Percentiles rank a stretch among this genome's conserved stretches.
Evolutionary conservation across 305 asterid species (phyloP).

Genomic region (Fraxinus greggii): DNA sequence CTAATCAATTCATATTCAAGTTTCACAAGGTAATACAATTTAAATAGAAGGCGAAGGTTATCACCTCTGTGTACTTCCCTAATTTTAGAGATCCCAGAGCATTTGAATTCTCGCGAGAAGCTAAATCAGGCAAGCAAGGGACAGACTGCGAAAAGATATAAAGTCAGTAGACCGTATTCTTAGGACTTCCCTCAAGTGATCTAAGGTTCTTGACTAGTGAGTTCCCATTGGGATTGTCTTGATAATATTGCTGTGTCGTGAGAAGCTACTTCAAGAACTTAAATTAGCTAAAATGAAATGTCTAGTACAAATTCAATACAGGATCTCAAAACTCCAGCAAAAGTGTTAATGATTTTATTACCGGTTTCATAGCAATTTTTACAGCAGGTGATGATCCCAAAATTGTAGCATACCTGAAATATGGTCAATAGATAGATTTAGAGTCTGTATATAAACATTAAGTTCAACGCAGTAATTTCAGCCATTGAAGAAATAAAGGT

Average conservation of each 20-base stretch:
- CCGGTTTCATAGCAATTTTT: conserved; percentile 74
- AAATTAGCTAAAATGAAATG: background rate
- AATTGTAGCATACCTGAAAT: conserved; percentile 86
- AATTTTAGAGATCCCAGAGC: conserved; percentile 57
- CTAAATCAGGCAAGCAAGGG: conserved; percentile 78
- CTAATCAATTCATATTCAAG: conserved; percentile 21
- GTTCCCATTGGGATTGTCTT: conserved; percentile 3
- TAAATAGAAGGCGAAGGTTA: conserved; percentile 16
- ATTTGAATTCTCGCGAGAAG: conserved; percentile 44
- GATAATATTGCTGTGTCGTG: conserved; percentile 5
- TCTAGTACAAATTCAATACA: background rate
- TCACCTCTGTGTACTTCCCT: conserved; percentile 93
- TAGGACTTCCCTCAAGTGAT: background rate
- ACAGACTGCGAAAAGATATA: conserved; percentile 58
- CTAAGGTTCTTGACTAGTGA: conserved; percentile 20
- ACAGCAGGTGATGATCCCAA: conserved; percentile 77
- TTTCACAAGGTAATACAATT: background rate
- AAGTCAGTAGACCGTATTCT: conserved; percentile 12
- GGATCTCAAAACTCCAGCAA: background rate
- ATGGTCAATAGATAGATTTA: conserved; percentile 20
- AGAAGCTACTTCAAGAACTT: conserved; percentile 13
- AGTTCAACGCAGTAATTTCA: conserved; percentile 9
- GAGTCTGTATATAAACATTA: conserved; percentile 9
- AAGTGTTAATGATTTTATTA: conserved; percentile 32
- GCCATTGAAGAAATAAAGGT: background rate